Conservation (phyloP, 108 stramenopile species). For the Hondaea fermentalgiana region DNA sequence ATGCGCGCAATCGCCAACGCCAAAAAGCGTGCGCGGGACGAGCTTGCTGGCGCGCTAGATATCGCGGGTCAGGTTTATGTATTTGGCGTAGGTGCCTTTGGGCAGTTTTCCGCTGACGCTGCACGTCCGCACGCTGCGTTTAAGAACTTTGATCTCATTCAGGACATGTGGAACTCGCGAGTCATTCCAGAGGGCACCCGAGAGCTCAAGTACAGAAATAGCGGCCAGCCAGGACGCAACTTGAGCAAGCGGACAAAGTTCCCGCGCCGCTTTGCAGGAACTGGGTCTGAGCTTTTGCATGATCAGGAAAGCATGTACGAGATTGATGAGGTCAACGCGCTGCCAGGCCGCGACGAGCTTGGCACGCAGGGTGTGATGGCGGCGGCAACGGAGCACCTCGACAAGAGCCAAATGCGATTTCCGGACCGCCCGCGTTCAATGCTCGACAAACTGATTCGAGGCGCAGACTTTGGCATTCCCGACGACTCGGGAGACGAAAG, state of each 20-base stretch:
- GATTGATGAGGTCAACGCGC: neutral
- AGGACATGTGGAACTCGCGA: conserved; percentile 39
- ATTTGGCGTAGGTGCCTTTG: conserved; percentile 48
- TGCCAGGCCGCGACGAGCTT: neutral
- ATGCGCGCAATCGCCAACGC: conserved; percentile 32
- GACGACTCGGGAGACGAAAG: neutral
- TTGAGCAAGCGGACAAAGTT: neutral
- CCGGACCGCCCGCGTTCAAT: neutral
- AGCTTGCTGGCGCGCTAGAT: conserved; percentile 50
- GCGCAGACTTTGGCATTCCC: conserved; percentile 9
- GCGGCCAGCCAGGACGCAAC: neutral
- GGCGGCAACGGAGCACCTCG: neutral
- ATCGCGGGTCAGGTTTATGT: conserved; percentile 59
- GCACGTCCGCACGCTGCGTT: conserved; percentile 23
- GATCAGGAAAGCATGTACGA: neutral
- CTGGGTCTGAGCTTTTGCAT: neutral
- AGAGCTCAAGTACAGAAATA: neutral
- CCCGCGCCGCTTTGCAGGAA: neutral
- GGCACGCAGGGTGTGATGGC: neutral
- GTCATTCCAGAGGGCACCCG: conserved; percentile 1
- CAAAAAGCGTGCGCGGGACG: conserved; percentile 35
- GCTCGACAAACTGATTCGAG: neutral
- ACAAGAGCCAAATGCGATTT: neutral
- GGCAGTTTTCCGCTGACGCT: conserved; percentile 40
- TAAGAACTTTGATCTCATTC: conserved; percentile 38